These are phyloP conservation scores for Stemphylium beticola DNA, from an alignment of 2,329 filamentous ascomycete species.

Conservation along the genomic window DNA sequence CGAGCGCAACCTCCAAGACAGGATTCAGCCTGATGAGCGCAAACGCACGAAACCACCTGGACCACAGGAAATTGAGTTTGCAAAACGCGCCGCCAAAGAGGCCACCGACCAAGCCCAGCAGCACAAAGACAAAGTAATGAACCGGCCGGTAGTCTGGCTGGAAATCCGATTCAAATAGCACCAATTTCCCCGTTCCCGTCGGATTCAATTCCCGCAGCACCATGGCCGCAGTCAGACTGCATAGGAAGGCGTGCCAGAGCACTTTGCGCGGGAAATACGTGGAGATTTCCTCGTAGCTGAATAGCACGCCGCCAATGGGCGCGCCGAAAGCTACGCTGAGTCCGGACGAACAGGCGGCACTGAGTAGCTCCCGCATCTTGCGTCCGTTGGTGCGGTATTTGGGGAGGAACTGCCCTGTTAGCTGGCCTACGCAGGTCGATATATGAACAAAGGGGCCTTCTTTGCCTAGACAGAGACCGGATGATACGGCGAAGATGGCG, in stretches of 20 bases:
- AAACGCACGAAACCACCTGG: constrained; percentile 60
- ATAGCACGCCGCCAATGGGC: constrained; percentile 66
- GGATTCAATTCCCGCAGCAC: constrained; percentile 65
- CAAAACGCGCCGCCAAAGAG: constrained; percentile 66
- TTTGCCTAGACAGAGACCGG: constrained; percentile 67
- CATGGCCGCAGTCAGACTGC: constrained; percentile 62
- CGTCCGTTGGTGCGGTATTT: constrained; percentile 65
- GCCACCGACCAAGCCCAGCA: constrained; percentile 64
- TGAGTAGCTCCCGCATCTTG: constrained; percentile 65
- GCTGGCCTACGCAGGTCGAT: constrained; percentile 62
- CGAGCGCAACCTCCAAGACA: constrained; percentile 62
- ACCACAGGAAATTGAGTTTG: constrained; percentile 64
- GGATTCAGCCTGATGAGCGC: constrained; percentile 61
- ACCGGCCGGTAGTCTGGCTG: constrained; percentile 61
- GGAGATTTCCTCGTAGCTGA: constrained; percentile 65
- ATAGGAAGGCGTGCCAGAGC: constrained; percentile 66
- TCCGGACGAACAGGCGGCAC: constrained; percentile 63
- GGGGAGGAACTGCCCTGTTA: constrained; percentile 59
- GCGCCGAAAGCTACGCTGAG: constrained; percentile 67
- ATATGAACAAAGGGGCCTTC: constrained; percentile 69
- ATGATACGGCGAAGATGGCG: constrained; percentile 63
- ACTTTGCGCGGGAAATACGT: constrained; percentile 66
- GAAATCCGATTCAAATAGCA: constrained; percentile 67
- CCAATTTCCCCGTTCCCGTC: constrained; percentile 65
- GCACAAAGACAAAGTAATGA: constrained; percentile 63